phyloP scores from a whole-genome alignment of 305 asterid species.

The Nicotiana rustica region DNA sequence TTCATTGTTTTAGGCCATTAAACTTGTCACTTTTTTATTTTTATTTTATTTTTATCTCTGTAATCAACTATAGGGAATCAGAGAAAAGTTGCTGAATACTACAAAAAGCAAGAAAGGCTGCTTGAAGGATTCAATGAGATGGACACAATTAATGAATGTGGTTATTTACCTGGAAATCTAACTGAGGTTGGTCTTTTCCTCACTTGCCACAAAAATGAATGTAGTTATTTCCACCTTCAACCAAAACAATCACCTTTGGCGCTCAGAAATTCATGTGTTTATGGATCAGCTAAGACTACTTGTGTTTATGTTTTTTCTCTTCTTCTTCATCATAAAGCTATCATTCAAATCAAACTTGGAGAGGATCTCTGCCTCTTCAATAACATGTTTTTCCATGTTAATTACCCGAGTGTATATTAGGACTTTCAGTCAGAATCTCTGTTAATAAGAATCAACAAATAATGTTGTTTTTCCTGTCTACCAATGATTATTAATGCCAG shows the following conservation, averaged over 20 bases:
- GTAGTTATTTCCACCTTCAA: background rate
- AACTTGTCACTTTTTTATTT: background rate
- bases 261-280: too few species aligned
- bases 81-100: slow-evolving; percentile 75
- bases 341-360: background rate
- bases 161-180: slow-evolving; percentile 62
- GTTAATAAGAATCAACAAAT: background rate
- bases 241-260: background rate
- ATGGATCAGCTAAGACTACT: background rate
- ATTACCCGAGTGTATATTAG: too few species aligned
- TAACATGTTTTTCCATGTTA: background rate
- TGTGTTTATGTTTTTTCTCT: background rate
- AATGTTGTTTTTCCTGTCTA: slow-evolving; percentile 10
- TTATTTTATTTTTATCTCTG: background rate
- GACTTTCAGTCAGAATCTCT: background rate
- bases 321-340: background rate
- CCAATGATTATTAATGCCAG: slow-evolving; percentile 44
- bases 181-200: slow-evolving; percentile 59
- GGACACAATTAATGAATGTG: slow-evolving; percentile 76
- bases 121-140: slow-evolving; percentile 85
- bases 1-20: background rate
- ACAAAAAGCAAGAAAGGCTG: slow-evolving; percentile 80
- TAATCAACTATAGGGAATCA: slow-evolving; percentile 56
- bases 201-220: background rate
- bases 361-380: background rate